Evolutionary conservation across 768 basidiomycete genomes (phyloP).

Genomic region (Lentinula detonsa): DNA sequence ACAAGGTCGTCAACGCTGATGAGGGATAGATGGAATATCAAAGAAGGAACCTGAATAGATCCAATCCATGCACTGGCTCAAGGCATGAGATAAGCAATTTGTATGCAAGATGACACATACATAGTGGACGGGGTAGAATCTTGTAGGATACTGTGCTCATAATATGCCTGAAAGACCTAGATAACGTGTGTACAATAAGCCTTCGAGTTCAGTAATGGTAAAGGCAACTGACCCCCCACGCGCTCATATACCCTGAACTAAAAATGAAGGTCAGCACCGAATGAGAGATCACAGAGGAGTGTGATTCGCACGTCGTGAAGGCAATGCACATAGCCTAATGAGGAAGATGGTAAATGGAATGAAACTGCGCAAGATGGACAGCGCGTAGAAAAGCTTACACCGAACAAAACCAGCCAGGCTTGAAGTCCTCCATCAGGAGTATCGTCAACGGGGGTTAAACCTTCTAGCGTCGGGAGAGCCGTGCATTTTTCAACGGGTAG

Average conservation of each 20-base stretch:
- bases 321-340: slow-evolving; percentile 1
- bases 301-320: slow-evolving; percentile 1
- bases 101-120: neutral
- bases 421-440: neutral
- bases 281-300: neutral
- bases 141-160: slow-evolving; percentile 1
- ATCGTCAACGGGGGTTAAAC: neutral
- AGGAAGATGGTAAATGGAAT: neutral
- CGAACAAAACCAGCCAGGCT: slow-evolving; percentile 4
- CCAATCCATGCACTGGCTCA: slow-evolving; percentile 1
- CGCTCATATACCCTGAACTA: slow-evolving; percentile 5
- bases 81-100: neutral
- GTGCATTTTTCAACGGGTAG: neutral
- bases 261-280: neutral
- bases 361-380: neutral
- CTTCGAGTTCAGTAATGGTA: neutral
- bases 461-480: neutral
- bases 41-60: neutral
- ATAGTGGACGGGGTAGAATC: slow-evolving; percentile 2
- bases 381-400: neutral
- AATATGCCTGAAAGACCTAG: slow-evolving; percentile 5
- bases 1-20: neutral
- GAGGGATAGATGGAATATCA: neutral
- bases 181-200: neutral
- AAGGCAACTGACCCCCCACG: neutral